Percentiles rank a stretch among this genome's conserved stretches.
phyloP scores from a whole-genome alignment of 2,329 filamentous ascomycete genomes.

The Magnaporthales sp. region DNA sequence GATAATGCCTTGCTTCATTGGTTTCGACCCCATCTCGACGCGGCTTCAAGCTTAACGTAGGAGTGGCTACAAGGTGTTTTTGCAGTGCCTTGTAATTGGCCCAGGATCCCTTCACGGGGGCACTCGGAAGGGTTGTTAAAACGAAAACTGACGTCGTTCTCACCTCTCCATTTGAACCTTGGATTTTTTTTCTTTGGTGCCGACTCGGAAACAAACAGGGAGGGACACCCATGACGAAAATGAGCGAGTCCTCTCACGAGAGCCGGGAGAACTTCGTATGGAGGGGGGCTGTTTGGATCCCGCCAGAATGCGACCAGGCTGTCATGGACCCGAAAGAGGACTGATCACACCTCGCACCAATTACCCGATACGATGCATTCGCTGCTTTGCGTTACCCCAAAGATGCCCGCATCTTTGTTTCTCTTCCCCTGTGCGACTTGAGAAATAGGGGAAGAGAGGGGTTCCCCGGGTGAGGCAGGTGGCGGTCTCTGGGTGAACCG shows the following conservation, averaged over 20 bases:
- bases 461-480: neutral
- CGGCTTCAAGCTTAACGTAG: neutral
- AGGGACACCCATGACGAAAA: neutral
- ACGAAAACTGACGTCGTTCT: neutral
- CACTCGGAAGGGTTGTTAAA: neutral
- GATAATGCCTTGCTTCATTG: neutral
- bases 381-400: neutral
- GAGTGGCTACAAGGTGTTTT: neutral
- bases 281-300: neutral
- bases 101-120: neutral
- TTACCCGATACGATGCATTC: neutral
- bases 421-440: neutral
- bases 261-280: neutral
- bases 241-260: neutral
- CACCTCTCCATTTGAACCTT: too few relatives aligned
- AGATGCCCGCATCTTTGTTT: neutral
- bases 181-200: neutral
- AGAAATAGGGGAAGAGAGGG: neutral
- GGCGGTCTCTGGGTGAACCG: neutral
- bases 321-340: neutral
- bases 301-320: neutral
- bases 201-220: neutral
- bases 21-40: neutral
- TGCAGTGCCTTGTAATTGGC: neutral
- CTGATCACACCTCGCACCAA: slow-evolving; percentile 1